Conservation (phyloP, 2,329 filamentous ascomycete species). For the Cytospora leucostoma region DNA sequence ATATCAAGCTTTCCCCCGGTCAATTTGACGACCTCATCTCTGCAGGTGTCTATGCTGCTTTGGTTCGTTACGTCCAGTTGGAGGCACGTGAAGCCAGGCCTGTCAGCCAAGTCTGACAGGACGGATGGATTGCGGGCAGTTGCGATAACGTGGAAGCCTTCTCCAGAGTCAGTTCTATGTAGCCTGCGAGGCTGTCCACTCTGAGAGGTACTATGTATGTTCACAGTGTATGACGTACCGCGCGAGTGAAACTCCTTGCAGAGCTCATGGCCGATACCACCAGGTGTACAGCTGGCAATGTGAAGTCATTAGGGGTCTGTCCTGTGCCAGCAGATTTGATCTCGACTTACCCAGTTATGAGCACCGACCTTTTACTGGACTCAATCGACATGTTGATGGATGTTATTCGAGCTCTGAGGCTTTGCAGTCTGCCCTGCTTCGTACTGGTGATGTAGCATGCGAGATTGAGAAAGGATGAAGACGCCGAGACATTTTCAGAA, state of each 20-base stretch:
- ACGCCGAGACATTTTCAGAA: too few relatives aligned
- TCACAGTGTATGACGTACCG: constrained; percentile 40
- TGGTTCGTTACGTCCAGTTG: constrained; percentile 55
- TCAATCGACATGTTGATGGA: constrained; percentile 5
- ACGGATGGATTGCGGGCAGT: constrained; percentile 55
- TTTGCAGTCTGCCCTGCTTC: too few relatives aligned
- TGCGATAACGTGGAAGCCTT: constrained; percentile 57
- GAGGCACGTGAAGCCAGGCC: constrained; percentile 49
- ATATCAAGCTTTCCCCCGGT: constrained; percentile 58
- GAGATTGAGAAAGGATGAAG: too few relatives aligned
- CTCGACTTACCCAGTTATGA: constrained; percentile 51
- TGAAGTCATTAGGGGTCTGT: neutral
- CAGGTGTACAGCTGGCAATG: constrained; percentile 53
- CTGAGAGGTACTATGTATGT: neutral
- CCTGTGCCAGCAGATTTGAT: neutral
- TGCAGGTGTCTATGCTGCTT: constrained; percentile 52
- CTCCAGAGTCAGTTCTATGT: constrained; percentile 1
- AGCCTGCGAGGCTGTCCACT: too few relatives aligned
- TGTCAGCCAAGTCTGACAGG: constrained; percentile 45
- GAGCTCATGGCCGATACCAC: constrained; percentile 58
- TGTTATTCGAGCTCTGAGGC: neutral
- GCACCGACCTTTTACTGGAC: constrained; percentile 45
- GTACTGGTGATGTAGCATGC: too few relatives aligned
- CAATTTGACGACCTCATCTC: constrained; percentile 47
- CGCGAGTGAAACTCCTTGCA: constrained; percentile 54